A percentile compares a stretch with the other conserved stretches of the same genome.
phyloP scores from a whole-genome alignment of 805 yeast genomes.

The Zygosaccharomyces rouxii region DNA sequence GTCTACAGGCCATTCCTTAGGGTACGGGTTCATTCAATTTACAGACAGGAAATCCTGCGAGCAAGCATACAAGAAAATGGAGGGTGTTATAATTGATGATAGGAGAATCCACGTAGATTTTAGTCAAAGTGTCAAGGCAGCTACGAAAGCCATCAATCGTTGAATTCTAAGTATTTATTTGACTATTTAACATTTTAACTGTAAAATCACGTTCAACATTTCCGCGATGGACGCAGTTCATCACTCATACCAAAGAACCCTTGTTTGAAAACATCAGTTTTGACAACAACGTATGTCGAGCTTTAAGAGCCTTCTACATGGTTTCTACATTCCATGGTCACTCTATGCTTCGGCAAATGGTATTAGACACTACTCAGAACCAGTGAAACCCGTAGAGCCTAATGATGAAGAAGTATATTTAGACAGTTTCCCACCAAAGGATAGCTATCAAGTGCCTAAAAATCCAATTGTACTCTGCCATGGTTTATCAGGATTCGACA shows the following conservation, averaged over 20 bases:
- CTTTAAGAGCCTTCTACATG: background rate
- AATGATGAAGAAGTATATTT: background rate
- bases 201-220: background rate
- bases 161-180: background rate
- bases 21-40: slow-evolving; percentile 64
- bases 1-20: slow-evolving; percentile 45
- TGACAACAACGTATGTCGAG: background rate
- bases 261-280: background rate
- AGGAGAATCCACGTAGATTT: slow-evolving; percentile 62
- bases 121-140: slow-evolving; percentile 47
- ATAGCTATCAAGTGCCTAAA: slow-evolving; percentile 53
- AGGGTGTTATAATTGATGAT: slow-evolving; percentile 60
- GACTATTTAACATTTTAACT: background rate
- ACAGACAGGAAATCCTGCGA: slow-evolving; percentile 48
- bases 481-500: slow-evolving; percentile 82
- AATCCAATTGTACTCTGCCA: slow-evolving; percentile 79
- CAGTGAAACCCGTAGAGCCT: background rate
- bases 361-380: background rate
- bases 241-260: background rate
- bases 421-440: slow-evolving; percentile 21
- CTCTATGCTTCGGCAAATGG: background rate
- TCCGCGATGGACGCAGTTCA: background rate
- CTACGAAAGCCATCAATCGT: background rate
- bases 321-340: background rate
- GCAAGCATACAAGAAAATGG: slow-evolving; percentile 58